Base-by-base conservation (phyloP, 495 filamentous ascomycete genomes). In the Daldinia concentrica region DNA sequence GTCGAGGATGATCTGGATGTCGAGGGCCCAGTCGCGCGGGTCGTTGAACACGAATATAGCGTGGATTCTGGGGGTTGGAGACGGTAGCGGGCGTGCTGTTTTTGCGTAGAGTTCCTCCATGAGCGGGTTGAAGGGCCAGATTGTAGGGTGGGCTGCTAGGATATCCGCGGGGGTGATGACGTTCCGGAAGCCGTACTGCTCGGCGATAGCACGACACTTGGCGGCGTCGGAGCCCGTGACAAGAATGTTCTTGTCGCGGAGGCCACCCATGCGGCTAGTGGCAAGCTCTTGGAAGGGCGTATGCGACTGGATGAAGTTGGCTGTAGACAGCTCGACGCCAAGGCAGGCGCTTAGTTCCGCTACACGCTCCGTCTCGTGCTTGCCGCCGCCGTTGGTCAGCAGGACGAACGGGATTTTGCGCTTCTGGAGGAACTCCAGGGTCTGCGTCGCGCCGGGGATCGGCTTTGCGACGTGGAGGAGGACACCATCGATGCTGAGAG, bases 21-120 rank as follows among this genome's bases (percentile, higher is more conserved):
- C 93, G n/a, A 95, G 84, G 7, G 88, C 93, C 94, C 95, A 98
- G 83, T 98, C 95, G 27, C 95, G 87, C 11, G 95, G 92, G 79
- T 97, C 93, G 78, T 95, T 93, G 82, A 90, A 97, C 34, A 97
- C 89, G 76, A 97, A 89, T 54, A 99, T 87, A 17, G 94, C 93
- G 75, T 92, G 90, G 72, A 98, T 88, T 68, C 92, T 91, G 41
- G 93, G 82, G 34, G 85, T 81, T 19, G 79, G 76, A 8, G 57
- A 62, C 7, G 87, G 85, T 3, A 95, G 84, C 1, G 92, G 90
- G 8, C 85, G 85, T 22, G 90, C 83, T 56, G 89, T 89, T 8
- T 78, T 77, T 48, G 83, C 79, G 80, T 94, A 92, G 74, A 89
- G 84, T 12, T 85, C 78, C 22, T 76, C 74, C 77, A 90, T 87